Evolutionary conservation across 345 rosid genomes (phyloP).

Genomic region (Syzygium jambos): DNA sequence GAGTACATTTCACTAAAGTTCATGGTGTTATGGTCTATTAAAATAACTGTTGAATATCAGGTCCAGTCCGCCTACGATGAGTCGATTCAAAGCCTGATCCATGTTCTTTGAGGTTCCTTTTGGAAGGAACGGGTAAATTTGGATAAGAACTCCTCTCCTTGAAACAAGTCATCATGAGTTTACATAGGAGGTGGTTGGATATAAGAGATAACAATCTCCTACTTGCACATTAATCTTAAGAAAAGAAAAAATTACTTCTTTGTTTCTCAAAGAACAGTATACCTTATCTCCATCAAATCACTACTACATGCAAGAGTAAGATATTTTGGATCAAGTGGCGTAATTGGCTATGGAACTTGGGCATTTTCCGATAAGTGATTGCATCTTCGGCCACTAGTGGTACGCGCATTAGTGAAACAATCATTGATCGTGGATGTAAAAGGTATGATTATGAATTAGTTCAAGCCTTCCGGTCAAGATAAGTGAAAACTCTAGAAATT

Average conservation of each 20-base stretch:
- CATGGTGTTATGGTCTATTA: not conserved
- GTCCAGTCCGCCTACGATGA: not conserved
- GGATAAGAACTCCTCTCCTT: not conserved
- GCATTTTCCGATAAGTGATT: not conserved
- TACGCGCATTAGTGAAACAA: not conserved
- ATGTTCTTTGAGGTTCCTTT: not conserved
- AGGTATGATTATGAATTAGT: not conserved
- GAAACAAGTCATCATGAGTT: not conserved
- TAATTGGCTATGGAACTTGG: not conserved
- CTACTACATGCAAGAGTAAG: not conserved
- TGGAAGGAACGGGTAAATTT: not conserved
- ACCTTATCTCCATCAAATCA: not conserved
- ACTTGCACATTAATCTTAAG: not conserved
- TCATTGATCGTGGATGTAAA: not conserved
- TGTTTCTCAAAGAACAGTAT: not conserved
- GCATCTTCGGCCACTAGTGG: not conserved
- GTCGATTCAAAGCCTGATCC: not conserved
- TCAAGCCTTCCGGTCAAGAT: not conserved
- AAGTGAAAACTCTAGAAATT: not conserved
- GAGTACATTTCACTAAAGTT: not conserved
- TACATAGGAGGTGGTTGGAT: not conserved
- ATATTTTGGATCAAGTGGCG: not conserved
- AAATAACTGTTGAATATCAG: not conserved
- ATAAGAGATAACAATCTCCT: not conserved
- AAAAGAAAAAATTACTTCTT: not conserved